Conservation (phyloP, 371 early-diverging fungal genomes). For the Zancudomyces culisetae region DNA sequence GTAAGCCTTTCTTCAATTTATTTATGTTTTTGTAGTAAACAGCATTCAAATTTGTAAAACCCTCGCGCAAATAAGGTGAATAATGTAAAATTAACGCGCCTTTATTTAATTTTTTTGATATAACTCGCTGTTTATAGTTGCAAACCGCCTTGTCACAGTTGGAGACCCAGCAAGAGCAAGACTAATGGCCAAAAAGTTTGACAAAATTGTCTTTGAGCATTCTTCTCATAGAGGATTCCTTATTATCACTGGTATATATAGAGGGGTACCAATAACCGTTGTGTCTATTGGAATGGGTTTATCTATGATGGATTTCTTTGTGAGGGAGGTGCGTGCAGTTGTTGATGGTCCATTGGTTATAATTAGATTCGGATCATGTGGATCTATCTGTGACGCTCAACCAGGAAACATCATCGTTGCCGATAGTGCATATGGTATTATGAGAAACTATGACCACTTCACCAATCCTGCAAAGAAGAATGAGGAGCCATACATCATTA, state of each 20-base stretch:
- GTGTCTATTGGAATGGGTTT: constrained; percentile 81
- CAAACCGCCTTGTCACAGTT: constrained; percentile 79
- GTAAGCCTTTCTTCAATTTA: constrained; percentile 3
- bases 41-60: background rate
- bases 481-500: constrained; percentile 41
- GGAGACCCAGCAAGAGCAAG: constrained; percentile 73
- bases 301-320: constrained; percentile 85
- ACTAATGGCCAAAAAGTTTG: constrained; percentile 38
- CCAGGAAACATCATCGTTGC: constrained; percentile 64
- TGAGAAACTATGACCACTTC: constrained; percentile 65
- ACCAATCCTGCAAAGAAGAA: constrained; percentile 11
- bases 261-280: constrained; percentile 58
- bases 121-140: constrained; percentile 24
- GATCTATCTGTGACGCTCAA: constrained; percentile 41
- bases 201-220: constrained; percentile 33
- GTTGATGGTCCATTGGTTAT: constrained; percentile 65
- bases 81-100: background rate
- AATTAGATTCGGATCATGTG: constrained; percentile 75
- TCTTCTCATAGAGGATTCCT: constrained; percentile 64
- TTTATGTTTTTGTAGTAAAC: background rate
- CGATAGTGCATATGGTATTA: constrained; percentile 42
- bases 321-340: constrained; percentile 74
- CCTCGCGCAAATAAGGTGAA: background rate
- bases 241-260: constrained; percentile 80
- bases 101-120: background rate